Base-by-base conservation (phyloP, 805 yeast species). In the Komagataella mondaviorum region DNA sequence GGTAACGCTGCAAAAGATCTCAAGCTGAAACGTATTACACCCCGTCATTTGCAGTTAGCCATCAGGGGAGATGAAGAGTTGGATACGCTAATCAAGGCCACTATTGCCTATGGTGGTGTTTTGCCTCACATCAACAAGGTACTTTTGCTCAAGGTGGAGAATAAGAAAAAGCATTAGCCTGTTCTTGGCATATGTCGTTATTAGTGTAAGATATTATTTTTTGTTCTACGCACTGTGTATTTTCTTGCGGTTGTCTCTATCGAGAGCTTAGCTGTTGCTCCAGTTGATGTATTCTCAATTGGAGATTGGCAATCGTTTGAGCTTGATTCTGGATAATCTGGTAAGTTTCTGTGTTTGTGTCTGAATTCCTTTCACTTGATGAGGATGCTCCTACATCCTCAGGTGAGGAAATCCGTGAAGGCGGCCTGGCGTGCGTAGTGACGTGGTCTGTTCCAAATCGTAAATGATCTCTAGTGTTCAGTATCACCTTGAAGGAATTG, bases 61-160 rank as follows among this genome's bases (percentile, higher is more conserved):
- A 90, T 90, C 80, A 88, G 98, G 81, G 91, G 90, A 70, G 98
- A 91, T 80, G 97, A 91, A 76, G 97, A 91, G 76, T 81, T 91
- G 73, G 90, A 91, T 87, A 89, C 89, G 56, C 78, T 91, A 64
- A 86, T 91, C 65, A 84, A 88, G 71, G 96, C 96, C 54, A 91
- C 97, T 52, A 91, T 91, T 66, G 96, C 97, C 45, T 88, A 84
- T 61, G 98, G 98, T 76, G 98, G 98, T 83, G 98, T 91, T 51
- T 75, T 91, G 68, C 98, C 98, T 52, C 95, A 88, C 67, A 87
- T 88, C 64, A 87, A 88, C 72, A 83, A 84, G 68, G 88, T 88
- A 52, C 73, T 85, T 62, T 72, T 85, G 59, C 78, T 86, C 63
- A 84, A 86, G 72, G 88, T 82, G 51, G 90, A 83, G 65, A 78